Conservation (phyloP, 179 eudicot species). For the Silene vulgaris region DNA sequence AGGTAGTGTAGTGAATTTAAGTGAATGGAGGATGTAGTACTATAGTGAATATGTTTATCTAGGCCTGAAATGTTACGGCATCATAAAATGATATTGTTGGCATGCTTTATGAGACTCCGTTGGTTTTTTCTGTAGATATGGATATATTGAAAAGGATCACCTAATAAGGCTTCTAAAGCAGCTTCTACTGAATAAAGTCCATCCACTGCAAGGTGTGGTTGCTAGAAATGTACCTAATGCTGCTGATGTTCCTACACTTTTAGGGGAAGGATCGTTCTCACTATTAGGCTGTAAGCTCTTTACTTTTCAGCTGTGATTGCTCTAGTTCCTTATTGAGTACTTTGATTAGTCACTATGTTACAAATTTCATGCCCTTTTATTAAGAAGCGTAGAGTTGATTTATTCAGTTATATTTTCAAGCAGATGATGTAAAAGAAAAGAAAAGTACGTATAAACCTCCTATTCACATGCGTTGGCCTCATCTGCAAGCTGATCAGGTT, state of each 20-base stretch:
- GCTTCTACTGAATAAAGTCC: constrained; percentile 44
- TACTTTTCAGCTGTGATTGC: background rate
- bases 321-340: constrained; percentile 1
- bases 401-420: constrained; percentile 18
- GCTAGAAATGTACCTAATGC: constrained; percentile 59
- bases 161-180: constrained; percentile 83
- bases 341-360: constrained; percentile 9
- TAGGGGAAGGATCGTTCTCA: constrained; percentile 86
- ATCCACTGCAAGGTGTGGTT: constrained; percentile 37
- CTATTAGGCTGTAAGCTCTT: constrained; percentile 55
- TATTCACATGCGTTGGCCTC: constrained; percentile 81
- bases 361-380: background rate
- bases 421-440: constrained; percentile 55
- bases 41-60: background rate
- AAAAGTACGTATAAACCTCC: constrained; percentile 38
- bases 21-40: background rate
- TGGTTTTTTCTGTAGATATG: constrained; percentile 47
- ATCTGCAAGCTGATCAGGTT: constrained; percentile 74
- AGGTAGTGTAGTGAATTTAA: background rate
- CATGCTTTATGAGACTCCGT: constrained; percentile 14
- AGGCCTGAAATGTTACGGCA: background rate
- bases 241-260: constrained; percentile 78
- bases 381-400: background rate
- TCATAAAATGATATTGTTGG: background rate
- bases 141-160: constrained; percentile 75